Evolutionary conservation across 1,284 basidiomycete species (phyloP).

Genomic region (Phlebopus sp.): DNA sequence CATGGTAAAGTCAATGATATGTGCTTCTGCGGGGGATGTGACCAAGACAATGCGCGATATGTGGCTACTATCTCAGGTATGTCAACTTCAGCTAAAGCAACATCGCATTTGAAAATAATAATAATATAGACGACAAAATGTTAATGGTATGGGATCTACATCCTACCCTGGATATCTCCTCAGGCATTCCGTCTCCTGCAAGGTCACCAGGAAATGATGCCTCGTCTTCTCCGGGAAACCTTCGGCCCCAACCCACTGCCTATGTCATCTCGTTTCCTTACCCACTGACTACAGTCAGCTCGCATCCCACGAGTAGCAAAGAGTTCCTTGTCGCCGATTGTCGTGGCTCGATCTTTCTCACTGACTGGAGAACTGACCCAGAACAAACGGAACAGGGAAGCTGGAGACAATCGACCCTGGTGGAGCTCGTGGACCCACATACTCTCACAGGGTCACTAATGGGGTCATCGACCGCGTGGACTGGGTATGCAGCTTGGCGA

Average conservation of each 20-base stretch:
- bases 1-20: conserved; percentile 73
- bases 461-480: conserved; percentile 45
- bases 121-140: conserved; percentile 65
- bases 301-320: conserved; percentile 71
- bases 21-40: conserved; percentile 69
- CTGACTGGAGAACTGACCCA: conserved; percentile 75
- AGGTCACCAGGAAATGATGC: conserved; percentile 9
- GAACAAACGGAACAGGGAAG: conserved; percentile 48
- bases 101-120: conserved; percentile 3
- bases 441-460: conserved; percentile 52
- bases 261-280: conserved; percentile 70
- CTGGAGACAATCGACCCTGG: conserved; percentile 58
- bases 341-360: conserved; percentile 67
- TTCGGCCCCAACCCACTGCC: conserved; percentile 66
- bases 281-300: conserved; percentile 61
- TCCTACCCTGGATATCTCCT: conserved; percentile 46
- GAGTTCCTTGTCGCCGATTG: conserved; percentile 74
- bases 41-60: conserved; percentile 63
- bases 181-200: conserved; percentile 31
- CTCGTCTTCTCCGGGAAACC: conserved; percentile 22
- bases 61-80: conserved; percentile 75
- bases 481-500: conserved; percentile 66
- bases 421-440: conserved; percentile 71
- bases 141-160: conserved; percentile 81
- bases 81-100: conserved; percentile 14